Evolutionary conservation across 805 yeast genomes (phyloP), one percentile per base, ranked within the genome.

Genomic region (Myxozyma kluyveri): DNA sequence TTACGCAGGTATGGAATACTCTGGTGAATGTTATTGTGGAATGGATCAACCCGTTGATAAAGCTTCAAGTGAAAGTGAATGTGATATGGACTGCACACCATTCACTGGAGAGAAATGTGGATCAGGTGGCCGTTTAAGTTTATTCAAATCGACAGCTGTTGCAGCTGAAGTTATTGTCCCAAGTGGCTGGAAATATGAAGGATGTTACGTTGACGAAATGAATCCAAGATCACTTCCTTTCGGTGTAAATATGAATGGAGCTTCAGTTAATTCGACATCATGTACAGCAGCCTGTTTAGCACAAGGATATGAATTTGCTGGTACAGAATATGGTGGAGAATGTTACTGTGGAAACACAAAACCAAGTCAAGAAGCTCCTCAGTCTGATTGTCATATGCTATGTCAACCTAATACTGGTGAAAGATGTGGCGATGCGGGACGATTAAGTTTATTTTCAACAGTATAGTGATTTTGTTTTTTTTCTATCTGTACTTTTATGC

Each of bases 311-410:
- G 35, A 19, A 21, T 37, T n/a, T 21, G 24, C 4, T 7, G 48
- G 48, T 32, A 21, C 35, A 19, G 48, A 44, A 31, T 44, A 44
- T 32, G 48, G 45, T 4, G 29, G 29, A 19, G 45, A 44, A 24
- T 44, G 48, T 27, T 44, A 21, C 42, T 32, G 42, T 27, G 45
- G 45, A 7, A 5, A 23, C 23, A 17, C 45, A 9, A 14, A 21
- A 9, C 33, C 33, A 9, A 9, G 12, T 9, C 33, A 29, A 14
- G 12, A 29, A 29, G 33, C 14, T 9, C 12, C 9, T 9, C 12
- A 29, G 9, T 9, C 14, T 9, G 33, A 29, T 9, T 29, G 33
- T 14, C 33, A 14, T 9, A 29, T 29, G 33, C 33, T 14, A 29
- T 29, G 33, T 14, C 14, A 9, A 14, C 33, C 33, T 9, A 9